A percentile compares a stretch with the other conserved stretches of the same genome.
These are phyloP conservation scores for Xanthoceras sorbifolium DNA, from an alignment of 345 rosid species.

Conservation along the genomic window DNA sequence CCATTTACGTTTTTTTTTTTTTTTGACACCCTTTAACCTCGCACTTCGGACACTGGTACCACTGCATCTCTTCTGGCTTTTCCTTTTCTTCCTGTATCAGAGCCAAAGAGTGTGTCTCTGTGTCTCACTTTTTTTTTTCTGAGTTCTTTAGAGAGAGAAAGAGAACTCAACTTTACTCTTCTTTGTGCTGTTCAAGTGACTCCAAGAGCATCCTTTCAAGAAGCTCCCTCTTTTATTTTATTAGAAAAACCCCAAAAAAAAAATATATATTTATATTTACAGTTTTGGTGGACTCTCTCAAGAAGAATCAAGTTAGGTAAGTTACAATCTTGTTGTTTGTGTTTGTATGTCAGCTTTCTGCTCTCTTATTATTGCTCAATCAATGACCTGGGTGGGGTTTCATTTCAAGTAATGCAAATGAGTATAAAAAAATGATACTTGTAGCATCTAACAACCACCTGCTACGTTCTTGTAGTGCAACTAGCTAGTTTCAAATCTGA, in stretches of 20 bases:
- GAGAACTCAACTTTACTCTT: conserved; percentile 32
- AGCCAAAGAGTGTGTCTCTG: conserved; percentile 6
- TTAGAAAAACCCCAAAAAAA: background rate
- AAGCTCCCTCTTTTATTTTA: background rate
- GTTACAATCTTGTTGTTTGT: conserved; percentile 28
- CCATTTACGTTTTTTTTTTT: conserved; percentile 20
- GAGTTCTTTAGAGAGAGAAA: conserved; percentile 13
- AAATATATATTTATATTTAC: no score
- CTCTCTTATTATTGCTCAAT: conserved; percentile 22
- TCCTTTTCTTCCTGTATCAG: conserved; percentile 10
- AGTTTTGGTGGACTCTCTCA: background rate
- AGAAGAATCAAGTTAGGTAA: conserved; percentile 30
- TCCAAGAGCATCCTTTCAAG: conserved; percentile 6
- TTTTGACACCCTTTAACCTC: conserved; percentile 38
- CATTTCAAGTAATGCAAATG: conserved; percentile 6
- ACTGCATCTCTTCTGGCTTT: conserved; percentile 26
- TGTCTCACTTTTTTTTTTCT: background rate
- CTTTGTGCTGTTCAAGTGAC: conserved; percentile 27
- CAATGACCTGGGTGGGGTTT: conserved; percentile 11
- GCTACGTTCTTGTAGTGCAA: background rate
- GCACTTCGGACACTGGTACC: conserved; percentile 35
- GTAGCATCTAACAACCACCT: conserved; percentile 8
- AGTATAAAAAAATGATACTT: background rate
- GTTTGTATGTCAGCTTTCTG: conserved; percentile 31
- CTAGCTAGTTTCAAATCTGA: conserved; percentile 13